phyloP scores from a whole-genome alignment of 139 green algal species.

The Chlorella sp. region DNA sequence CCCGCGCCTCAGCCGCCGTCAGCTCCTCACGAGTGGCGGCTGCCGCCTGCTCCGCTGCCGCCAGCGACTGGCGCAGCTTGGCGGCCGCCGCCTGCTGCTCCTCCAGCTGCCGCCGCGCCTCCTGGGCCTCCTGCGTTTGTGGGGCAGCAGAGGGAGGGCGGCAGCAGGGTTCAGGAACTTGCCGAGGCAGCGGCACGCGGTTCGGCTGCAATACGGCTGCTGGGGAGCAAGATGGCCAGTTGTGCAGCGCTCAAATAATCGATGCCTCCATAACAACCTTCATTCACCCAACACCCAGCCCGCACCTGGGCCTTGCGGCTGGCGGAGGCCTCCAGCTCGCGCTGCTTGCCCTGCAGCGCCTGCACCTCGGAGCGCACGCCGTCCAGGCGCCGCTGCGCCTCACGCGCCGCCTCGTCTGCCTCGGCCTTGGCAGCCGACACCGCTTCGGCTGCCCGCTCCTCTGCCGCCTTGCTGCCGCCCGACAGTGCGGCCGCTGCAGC shows the following conservation, averaged over 20 bases:
- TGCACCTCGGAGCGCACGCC: not conserved
- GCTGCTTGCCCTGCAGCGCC: constrained; percentile 3
- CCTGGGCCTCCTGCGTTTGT: not conserved
- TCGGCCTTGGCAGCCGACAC: not conserved
- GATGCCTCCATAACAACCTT: no score
- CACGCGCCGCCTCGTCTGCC: not conserved
- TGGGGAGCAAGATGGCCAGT: no score
- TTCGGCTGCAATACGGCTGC: no score
- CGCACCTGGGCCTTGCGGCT: not conserved
- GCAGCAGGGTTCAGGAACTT: not conserved
- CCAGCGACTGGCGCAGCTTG: not conserved
- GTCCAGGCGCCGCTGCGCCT: constrained; percentile 2
- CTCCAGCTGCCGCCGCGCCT: constrained; percentile 2
- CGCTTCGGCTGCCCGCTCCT: not conserved
- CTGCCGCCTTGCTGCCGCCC: not conserved
- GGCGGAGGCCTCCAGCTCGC: not conserved
- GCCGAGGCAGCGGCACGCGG: no score
- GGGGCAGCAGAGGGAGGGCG: no score
- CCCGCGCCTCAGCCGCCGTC: not conserved
- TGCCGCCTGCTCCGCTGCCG: not conserved
- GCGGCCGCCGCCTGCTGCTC: not conserved
- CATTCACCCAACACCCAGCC: no score
- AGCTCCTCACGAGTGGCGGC: not conserved
- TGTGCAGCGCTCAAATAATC: no score
- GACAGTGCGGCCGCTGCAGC: not conserved